Percentiles rank a stretch among this genome's conserved stretches.
Conservation (phyloP, 768 basidiomycete species). For the Trametes sanguinea region DNA sequence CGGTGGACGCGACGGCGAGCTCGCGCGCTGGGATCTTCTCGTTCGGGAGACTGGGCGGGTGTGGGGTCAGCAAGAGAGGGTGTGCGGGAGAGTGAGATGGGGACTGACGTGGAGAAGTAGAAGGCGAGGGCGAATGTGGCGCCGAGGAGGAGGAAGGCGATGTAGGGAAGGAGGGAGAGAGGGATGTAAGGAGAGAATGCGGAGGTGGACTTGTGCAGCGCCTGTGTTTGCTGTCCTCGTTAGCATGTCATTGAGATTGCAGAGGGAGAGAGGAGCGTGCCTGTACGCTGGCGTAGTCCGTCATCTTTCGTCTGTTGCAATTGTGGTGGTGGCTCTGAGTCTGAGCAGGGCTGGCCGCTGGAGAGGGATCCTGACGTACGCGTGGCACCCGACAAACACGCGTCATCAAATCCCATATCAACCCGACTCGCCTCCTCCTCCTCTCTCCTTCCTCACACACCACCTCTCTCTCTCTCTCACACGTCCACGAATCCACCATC, state of each 20-base stretch:
- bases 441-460: constrained; percentile 21
- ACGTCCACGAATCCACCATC: constrained; percentile 17
- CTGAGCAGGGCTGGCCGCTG: background rate
- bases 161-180: constrained; percentile 65
- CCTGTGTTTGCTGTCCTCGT: constrained; percentile 38
- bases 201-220: constrained; percentile 65
- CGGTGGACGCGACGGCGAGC: constrained; percentile 64
- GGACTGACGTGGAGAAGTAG: constrained; percentile 81
- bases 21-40: constrained; percentile 65
- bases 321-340: background rate
- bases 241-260: background rate
- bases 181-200: constrained; percentile 72
- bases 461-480: constrained; percentile 21
- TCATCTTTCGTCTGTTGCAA: constrained; percentile 40
- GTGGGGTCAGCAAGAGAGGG: constrained; percentile 13
- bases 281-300: constrained; percentile 56
- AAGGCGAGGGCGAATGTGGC: constrained; percentile 84
- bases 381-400: constrained; percentile 53
- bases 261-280: constrained; percentile 36
- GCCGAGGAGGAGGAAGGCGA: constrained; percentile 72
- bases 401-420: constrained; percentile 55
- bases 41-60: constrained; percentile 72
- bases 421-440: constrained; percentile 27
- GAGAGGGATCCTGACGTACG: constrained; percentile 44
- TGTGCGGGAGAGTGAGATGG: constrained; percentile 3